A percentile compares a stretch with the other conserved stretches of the same genome.
These are phyloP conservation scores for Multifurca ochricompacta DNA, from an alignment of 768 basidiomycete species.

Conservation along the genomic window DNA sequence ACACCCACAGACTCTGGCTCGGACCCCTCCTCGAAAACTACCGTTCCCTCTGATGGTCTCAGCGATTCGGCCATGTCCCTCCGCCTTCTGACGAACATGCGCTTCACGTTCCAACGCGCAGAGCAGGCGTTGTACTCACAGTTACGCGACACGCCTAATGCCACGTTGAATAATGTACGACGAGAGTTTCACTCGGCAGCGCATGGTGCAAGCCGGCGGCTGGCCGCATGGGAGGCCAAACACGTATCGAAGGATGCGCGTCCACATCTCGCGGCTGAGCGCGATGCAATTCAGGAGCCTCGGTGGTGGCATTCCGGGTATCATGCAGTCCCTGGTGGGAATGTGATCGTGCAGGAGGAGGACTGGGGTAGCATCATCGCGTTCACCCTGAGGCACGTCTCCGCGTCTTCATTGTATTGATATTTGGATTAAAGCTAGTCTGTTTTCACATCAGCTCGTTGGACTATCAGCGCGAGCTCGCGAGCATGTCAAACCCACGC, in stretches of 20 bases:
- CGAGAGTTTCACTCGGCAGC: constrained; percentile 47
- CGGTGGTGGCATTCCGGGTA: constrained; percentile 57
- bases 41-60: constrained; percentile 22
- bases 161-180: constrained; percentile 54
- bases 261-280: constrained; percentile 10
- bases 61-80: constrained; percentile 28
- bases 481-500: constrained; percentile 23
- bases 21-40: not conserved
- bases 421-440: not conserved
- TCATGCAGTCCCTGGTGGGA: constrained; percentile 60
- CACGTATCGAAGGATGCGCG: constrained; percentile 37
- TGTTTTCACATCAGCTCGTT: constrained; percentile 35
- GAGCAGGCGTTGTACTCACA: constrained; percentile 55
- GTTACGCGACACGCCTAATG: constrained; percentile 38
- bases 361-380: constrained; percentile 78
- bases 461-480: constrained; percentile 46
- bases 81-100: constrained; percentile 39
- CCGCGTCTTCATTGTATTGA: not conserved
- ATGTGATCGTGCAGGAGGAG: constrained; percentile 57
- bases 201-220: constrained; percentile 44
- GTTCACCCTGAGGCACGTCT: constrained; percentile 56
- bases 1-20: not conserved
- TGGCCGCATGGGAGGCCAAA: constrained; percentile 59
- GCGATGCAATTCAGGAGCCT: constrained; percentile 37
- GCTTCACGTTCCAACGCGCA: constrained; percentile 47